Evolutionary conservation across 2,329 filamentous ascomycete species (phyloP).

Genomic region (Botryosphaeria dothidea): DNA sequence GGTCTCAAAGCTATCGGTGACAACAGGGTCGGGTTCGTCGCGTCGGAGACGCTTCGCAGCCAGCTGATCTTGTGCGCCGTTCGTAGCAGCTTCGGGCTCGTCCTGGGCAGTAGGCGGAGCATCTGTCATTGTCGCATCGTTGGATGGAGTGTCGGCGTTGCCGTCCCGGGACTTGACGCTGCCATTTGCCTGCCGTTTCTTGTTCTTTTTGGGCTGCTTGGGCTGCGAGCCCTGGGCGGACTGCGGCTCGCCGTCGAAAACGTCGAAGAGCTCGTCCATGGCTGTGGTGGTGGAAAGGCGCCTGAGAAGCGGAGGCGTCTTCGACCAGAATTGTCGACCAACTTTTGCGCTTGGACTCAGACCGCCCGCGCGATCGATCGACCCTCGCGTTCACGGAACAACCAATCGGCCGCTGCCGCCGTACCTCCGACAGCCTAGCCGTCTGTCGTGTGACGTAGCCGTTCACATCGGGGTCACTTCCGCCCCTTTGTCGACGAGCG

Average conservation of each 20-base stretch:
- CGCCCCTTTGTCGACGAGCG: background rate
- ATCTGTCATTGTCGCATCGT: constrained; percentile 49
- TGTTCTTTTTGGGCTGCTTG: constrained; percentile 55
- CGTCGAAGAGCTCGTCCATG: constrained; percentile 49
- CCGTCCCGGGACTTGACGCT: constrained; percentile 60
- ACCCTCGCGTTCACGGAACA: background rate
- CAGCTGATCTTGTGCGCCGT: constrained; percentile 31
- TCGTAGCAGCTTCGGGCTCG: constrained; percentile 38
- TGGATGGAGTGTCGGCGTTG: constrained; percentile 27
- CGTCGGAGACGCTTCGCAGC: constrained; percentile 65
- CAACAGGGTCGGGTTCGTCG: constrained; percentile 73
- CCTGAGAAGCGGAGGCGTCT: constrained; percentile 2
- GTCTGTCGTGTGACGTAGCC: background rate
- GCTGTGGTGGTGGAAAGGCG: constrained; percentile 19
- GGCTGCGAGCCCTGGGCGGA: constrained; percentile 22
- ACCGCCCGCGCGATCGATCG: background rate
- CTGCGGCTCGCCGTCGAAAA: constrained; percentile 42
- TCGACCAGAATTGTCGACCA: constrained; percentile 5
- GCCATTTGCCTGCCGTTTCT: constrained; percentile 85
- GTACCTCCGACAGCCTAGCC: background rate
- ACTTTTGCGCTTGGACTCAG: constrained; percentile 19
- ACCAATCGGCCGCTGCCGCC: background rate
- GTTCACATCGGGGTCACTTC: background rate
- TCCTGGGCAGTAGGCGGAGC: constrained; percentile 34
- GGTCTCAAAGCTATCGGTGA: constrained; percentile 93